Conservation (phyloP, 192 early-diverging fungal genomes). For the Backusella westeae region DNA sequence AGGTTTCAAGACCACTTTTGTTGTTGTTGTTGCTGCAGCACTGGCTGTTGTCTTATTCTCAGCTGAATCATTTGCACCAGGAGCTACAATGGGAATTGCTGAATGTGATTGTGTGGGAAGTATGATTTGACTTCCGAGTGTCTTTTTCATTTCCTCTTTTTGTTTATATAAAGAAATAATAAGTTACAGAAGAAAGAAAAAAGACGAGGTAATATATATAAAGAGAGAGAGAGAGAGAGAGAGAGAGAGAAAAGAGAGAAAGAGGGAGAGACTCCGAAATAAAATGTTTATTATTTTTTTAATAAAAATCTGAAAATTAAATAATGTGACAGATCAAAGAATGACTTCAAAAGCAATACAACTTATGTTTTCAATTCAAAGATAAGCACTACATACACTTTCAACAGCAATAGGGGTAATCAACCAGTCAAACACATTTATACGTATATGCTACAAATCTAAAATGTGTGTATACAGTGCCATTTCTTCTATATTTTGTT, state of each 20-base stretch:
- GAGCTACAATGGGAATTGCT: constrained; percentile 21
- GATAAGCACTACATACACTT: too few relatives aligned
- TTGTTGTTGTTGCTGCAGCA: not conserved
- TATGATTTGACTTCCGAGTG: constrained; percentile 20
- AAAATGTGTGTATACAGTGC: too few relatives aligned
- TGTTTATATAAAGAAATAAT: not conserved
- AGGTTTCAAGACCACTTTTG: constrained; percentile 7
- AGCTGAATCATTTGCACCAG: not conserved
- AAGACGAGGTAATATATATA: not conserved
- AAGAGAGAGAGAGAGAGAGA: not conserved
- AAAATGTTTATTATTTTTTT: not conserved
- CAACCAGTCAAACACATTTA: not conserved
- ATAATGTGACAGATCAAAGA: not conserved
- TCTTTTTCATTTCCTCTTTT: constrained; percentile 2
- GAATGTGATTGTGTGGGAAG: constrained; percentile 12
- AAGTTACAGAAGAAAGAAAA: not conserved
- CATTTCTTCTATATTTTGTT: too few relatives aligned
- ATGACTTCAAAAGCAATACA: too few relatives aligned
- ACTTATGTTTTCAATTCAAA: too few relatives aligned
- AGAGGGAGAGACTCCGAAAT: not conserved
- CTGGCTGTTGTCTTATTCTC: not conserved
- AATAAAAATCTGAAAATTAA: too few relatives aligned
- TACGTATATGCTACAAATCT: too few relatives aligned
- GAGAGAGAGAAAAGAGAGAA: not conserved
- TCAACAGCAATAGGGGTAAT: too few relatives aligned